Conservation (phyloP, 164 flowering plant species). For the Pachysandra terminalis region DNA sequence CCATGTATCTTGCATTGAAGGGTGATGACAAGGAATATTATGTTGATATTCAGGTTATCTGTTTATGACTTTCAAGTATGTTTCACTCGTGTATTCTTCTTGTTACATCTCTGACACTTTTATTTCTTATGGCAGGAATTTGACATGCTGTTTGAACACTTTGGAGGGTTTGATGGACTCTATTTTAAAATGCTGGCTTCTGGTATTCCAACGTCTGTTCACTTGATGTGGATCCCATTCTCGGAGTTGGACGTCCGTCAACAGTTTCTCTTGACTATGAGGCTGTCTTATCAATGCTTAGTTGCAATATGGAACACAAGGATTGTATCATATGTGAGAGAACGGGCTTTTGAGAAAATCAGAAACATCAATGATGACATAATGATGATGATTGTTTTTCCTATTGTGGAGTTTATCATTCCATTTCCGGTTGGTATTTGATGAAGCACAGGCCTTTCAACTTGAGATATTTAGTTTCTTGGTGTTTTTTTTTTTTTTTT, state of each 20-base stretch:
- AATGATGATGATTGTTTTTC: conserved; percentile 64
- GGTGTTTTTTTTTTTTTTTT: background rate
- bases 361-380: conserved; percentile 59
- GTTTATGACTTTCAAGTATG: background rate
- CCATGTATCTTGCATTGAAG: conserved; percentile 71
- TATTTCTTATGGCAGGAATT: conserved; percentile 52
- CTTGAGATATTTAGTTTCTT: background rate
- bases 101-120: conserved; percentile 6
- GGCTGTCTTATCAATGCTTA: conserved; percentile 42
- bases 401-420: conserved; percentile 56
- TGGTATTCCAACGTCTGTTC: conserved; percentile 80
- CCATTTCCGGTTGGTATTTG: conserved; percentile 56
- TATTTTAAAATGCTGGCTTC: conserved; percentile 77
- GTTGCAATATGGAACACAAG: conserved; percentile 52
- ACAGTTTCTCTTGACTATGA: conserved; percentile 51
- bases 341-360: conserved; percentile 41
- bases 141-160: conserved; percentile 72
- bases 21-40: conserved; percentile 75
- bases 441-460: background rate
- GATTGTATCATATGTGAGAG: conserved; percentile 38
- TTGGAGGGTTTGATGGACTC: conserved; percentile 90
- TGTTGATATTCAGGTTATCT: conserved; percentile 64
- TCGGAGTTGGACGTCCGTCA: conserved; percentile 69
- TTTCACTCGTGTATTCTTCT: background rate
- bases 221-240: conserved; percentile 90